Conservation (phyloP, 257 asterid species). For the Coffea eugenioides region DNA sequence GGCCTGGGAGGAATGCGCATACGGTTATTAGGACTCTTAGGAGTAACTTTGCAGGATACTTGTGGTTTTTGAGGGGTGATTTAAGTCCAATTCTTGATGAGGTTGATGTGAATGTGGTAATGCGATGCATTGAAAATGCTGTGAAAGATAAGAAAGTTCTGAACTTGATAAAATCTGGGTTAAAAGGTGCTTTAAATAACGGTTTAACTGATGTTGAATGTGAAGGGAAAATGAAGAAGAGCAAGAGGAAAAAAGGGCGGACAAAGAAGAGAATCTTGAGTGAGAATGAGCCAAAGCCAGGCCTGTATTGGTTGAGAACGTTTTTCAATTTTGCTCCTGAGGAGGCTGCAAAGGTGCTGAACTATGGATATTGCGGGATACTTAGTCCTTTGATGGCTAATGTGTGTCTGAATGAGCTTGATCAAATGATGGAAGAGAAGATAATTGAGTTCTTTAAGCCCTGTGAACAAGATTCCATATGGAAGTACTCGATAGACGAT, state of each 20-base stretch:
- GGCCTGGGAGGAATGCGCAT: slow-evolving; percentile 94
- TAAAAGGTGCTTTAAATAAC: slow-evolving; percentile 32
- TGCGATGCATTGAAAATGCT: slow-evolving; percentile 50
- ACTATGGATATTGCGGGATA: slow-evolving; percentile 78
- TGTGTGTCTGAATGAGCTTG: slow-evolving; percentile 70
- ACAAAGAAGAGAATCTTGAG: slow-evolving; percentile 74
- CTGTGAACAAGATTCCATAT: no score
- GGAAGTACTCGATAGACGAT: no score
- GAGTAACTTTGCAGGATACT: slow-evolving; percentile 91
- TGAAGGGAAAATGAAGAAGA: slow-evolving; percentile 36
- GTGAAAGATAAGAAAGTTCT: slow-evolving; percentile 73
- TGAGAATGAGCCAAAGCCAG: slow-evolving; percentile 85
- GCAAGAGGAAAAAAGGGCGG: slow-evolving; percentile 62
- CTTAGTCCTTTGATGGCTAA: slow-evolving; percentile 82
- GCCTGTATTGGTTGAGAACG: slow-evolving; percentile 87
- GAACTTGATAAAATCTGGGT: slow-evolving; percentile 67
- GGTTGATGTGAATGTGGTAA: slow-evolving; percentile 43
- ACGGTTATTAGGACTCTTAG: slow-evolving; percentile 85
- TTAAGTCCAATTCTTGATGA: slow-evolving; percentile 49
- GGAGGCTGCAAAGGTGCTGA: slow-evolving; percentile 85
- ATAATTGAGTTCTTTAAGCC: slow-evolving; percentile 28
- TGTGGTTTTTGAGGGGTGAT: slow-evolving; percentile 94
- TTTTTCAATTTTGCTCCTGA: slow-evolving; percentile 86
- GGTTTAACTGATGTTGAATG: slow-evolving; percentile 22
- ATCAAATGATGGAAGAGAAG: slow-evolving; percentile 68